Evolutionary conservation across 2,329 filamentous ascomycete species (phyloP), one percentile per base, ranked within the genome.

Genomic region (Nigrospora osmanthi): DNA sequence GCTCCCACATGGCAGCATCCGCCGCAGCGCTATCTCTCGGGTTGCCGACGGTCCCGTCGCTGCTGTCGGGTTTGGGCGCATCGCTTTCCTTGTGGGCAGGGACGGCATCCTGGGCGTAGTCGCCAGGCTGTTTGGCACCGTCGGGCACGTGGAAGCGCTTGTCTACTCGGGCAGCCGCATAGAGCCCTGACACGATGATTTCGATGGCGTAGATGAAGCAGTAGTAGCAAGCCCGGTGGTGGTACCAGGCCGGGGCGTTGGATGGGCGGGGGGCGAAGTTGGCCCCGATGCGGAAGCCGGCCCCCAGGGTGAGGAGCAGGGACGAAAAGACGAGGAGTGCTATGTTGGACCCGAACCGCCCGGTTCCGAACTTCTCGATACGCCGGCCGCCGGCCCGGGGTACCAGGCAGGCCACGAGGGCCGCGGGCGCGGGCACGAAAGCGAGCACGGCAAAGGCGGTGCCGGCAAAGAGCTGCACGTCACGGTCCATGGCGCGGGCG

Each of bases 161-260:
- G 40, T 63, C 60, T 15, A 63, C 48, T n/a, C 60, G 53, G 7
- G 53, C 47, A 28, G 50, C 47, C 9, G 58, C 58, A 35, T 61
- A 61, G 2, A 52, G 46, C 6, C 47, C 50, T 7, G 60, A 52
- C 6, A 57, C 56, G 3, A 58, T 40, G 7, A 60, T 47, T 56
- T 87, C 83, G 16, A 83, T 58, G 0, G 63, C 61, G 53, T 83
- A 85, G 56, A 80, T 76, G 59, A 84, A 80, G 42, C 78, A 59
- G 59, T 85, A 87, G 62, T 83, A 86, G 44, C 71, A 72, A 3
- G 75, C 75, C 55, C 77, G 79, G 45, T 64, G 66, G 54, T 80
- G 67, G 52, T 79, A 85, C 65, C 73, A 76, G 5, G 78, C 75
- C 11, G 76, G 71, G 45, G 72, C 42, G 2, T 43, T 69, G 47